Conservation (phyloP, 306 rosid species). For the Sphenostylis stenocarpa region DNA sequence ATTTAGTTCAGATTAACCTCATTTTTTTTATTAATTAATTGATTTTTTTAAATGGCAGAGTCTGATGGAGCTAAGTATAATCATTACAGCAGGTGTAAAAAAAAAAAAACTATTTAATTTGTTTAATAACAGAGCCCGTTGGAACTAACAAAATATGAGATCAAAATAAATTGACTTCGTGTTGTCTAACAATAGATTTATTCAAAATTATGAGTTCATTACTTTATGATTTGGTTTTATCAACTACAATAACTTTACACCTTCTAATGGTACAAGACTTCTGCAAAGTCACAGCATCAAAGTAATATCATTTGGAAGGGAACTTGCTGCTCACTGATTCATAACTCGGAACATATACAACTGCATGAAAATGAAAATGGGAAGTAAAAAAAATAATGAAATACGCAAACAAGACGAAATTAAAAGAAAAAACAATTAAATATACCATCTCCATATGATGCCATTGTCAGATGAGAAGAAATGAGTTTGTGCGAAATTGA, state of each 20-base stretch:
- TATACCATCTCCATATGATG: constrained; percentile 93
- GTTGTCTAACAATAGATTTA: neutral
- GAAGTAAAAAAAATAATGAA: neutral
- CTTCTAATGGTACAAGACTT: constrained; percentile 29
- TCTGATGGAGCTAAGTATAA: too few relatives aligned
- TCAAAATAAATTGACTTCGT: neutral
- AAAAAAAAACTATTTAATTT: too few relatives aligned
- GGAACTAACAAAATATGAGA: too few relatives aligned
- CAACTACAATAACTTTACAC: constrained; percentile 45
- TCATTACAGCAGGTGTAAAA: too few relatives aligned
- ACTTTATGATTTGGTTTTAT: neutral
- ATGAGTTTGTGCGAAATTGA: constrained; percentile 75
- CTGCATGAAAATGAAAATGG: constrained; percentile 63
- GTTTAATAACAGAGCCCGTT: too few relatives aligned
- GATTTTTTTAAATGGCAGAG: too few relatives aligned
- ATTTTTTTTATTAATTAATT: too few relatives aligned
- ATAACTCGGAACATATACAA: constrained; percentile 66
- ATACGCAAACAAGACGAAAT: constrained; percentile 18
- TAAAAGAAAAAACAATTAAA: neutral
- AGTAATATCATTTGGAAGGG: constrained; percentile 48
- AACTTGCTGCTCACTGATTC: constrained; percentile 79
- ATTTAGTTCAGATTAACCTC: neutral
- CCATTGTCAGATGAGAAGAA: constrained; percentile 90
- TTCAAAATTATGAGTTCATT: neutral
- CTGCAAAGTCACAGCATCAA: constrained; percentile 28